Evolutionary conservation across 1,284 basidiomycete species (phyloP), one percentile per base, ranked within the genome.

Genomic region (Limonomyces culmigenus): DNA sequence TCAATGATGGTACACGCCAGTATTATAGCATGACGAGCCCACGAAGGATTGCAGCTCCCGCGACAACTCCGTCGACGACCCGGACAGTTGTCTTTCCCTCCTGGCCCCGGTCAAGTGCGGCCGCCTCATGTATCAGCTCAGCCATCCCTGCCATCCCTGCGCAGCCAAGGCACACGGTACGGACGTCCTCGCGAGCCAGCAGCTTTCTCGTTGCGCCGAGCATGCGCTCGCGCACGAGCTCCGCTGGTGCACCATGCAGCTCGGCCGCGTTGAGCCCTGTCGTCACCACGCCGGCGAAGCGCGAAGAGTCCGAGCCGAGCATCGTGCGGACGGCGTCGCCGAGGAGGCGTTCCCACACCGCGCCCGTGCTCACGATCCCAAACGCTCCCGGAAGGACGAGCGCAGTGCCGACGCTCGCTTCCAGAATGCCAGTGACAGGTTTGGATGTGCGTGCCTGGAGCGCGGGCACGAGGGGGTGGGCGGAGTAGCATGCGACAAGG

Each of bases 401-500:
- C 25, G 25, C 25, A 27, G 25, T n/a, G 8, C 10, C 25, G 25
- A 27, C n/a, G n/a, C 25, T 27, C n/a, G 25, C 25, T n/a, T 27
- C 25, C 25, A 27, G 25, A n/a, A 27, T 68, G 15, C 60, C 59
- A 17, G 63, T 49, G 13, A 62, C 60, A 2, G 56, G 58, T 38
- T 47, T 48, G 17, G 15, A 46, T 29, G 35, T 54, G 46, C 39
- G 39, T 32, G 57, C 54, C 17, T 56, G 54, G n/a, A 70, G 48
- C 45, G 60, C 55, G 32, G 46, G 45, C 1, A 60, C 54, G 5
- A 70, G 54, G 0, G 65, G 62, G 41, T 70, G 66, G 17, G 59
- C 57, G 5, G 61, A 65, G 50, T 64, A 69, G 50, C 65, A 69
- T 3, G 63, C 62, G 5, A 69, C 57, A 19, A 68, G 52, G 43